These are phyloP conservation scores for Boletus semigastroideus DNA, from an alignment of 1,284 basidiomycete genomes.

Conservation along the genomic window DNA sequence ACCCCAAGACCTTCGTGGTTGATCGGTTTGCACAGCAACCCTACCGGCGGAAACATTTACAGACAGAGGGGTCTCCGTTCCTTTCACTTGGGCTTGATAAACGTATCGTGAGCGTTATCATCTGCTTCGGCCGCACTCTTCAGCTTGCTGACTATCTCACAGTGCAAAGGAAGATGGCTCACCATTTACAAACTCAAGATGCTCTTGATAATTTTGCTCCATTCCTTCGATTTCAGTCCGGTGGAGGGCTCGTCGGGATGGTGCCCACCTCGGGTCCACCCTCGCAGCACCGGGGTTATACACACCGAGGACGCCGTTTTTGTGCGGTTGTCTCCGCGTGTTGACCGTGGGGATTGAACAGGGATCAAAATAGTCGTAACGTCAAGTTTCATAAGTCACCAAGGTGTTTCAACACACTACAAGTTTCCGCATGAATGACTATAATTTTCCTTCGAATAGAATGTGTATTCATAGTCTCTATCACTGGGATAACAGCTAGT, in stretches of 20 bases:
- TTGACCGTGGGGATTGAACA: neutral
- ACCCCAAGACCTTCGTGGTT: conserved; percentile 15
- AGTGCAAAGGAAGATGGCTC: conserved; percentile 31
- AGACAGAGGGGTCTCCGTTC: conserved; percentile 20
- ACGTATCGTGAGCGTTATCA: conserved; percentile 17
- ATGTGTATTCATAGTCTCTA: too few relatives aligned
- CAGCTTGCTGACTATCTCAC: neutral
- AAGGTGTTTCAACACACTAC: too few relatives aligned
- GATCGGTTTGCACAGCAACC: conserved; percentile 24
- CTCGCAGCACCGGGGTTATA: conserved; percentile 17
- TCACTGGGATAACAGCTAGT: too few relatives aligned
- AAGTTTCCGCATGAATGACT: too few relatives aligned
- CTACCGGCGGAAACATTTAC: conserved; percentile 20
- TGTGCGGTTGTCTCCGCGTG: conserved; percentile 11
- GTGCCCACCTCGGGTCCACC: conserved; percentile 14
- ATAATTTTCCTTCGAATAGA: too few relatives aligned
- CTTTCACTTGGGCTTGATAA: conserved; percentile 24
- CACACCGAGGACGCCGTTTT: conserved; percentile 25
- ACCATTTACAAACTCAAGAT: conserved; percentile 27
- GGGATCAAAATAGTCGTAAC: too few relatives aligned
- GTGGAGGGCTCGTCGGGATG: conserved; percentile 2
- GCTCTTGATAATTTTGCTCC: conserved; percentile 16
- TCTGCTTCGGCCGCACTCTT: neutral
- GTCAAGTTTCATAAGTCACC: too few relatives aligned
- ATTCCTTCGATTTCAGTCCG: conserved; percentile 19